Conservation (phyloP, 768 basidiomycete genomes). For the Calocera viscosa region DNA sequence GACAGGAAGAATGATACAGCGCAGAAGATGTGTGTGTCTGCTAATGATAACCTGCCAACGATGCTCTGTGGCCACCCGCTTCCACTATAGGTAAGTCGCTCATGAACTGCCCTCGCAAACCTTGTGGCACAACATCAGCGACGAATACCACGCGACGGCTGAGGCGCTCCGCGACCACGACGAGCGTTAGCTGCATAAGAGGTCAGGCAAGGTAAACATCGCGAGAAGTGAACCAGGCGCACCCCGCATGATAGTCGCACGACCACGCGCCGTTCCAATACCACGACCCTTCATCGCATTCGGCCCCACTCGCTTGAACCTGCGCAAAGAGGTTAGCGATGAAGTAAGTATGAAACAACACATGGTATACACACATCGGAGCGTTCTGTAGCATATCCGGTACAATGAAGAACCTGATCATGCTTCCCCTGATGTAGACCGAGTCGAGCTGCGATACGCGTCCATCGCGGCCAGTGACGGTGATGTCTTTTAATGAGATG, state of each 20-base stretch:
- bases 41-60: background rate
- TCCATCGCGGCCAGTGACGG: conserved; percentile 94
- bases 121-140: background rate
- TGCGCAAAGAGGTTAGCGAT: conserved; percentile 28
- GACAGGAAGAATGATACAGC: conserved; percentile 2
- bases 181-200: background rate
- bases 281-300: conserved; percentile 98
- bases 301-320: conserved; percentile 98
- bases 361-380: conserved; percentile 62
- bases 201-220: conserved; percentile 14
- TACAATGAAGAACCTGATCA: conserved; percentile 97
- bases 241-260: conserved; percentile 98
- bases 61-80: background rate
- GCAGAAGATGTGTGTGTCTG: background rate
- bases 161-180: background rate
- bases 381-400: conserved; percentile 99
- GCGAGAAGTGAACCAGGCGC: conserved; percentile 27
- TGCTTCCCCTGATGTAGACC: conserved; percentile 96
- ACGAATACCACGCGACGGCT: background rate
- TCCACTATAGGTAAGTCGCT: background rate
- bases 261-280: conserved; percentile 97
- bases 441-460: conserved; percentile 98
- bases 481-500: conserved; percentile 91
- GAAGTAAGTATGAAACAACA: background rate
- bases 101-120: background rate